phyloP scores from a whole-genome alignment of 768 basidiomycete genomes.

The Gymnopilus dilepis region DNA sequence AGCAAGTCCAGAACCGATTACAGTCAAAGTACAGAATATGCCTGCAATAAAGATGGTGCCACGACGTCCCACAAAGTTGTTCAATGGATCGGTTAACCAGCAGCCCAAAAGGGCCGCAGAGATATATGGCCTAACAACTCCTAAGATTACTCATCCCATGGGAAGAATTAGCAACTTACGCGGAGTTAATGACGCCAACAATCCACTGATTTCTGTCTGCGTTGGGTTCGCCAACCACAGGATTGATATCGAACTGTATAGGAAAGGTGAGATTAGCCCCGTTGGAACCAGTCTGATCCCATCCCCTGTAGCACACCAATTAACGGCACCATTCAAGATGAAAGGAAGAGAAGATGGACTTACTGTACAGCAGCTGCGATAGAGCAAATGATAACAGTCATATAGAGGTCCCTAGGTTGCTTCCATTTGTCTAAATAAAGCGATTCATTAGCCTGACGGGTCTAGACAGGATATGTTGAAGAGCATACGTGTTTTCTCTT shows the following conservation, averaged over 20 bases:
- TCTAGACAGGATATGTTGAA: constrained; percentile 4
- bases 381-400: constrained; percentile 55
- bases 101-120: constrained; percentile 44
- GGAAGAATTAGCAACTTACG: constrained; percentile 27
- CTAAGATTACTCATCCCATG: neutral
- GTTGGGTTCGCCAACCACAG: constrained; percentile 32
- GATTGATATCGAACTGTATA: constrained; percentile 46
- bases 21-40: constrained; percentile 50
- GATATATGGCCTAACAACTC: constrained; percentile 39
- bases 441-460: neutral
- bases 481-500: constrained; percentile 42
- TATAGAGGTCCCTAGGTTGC: constrained; percentile 43
- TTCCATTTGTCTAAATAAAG: constrained; percentile 44
- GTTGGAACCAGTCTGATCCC: constrained; percentile 64
- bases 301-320: constrained; percentile 24
- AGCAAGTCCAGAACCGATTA: constrained; percentile 49
- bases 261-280: constrained; percentile 64
- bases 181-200: constrained; percentile 73
- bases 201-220: constrained; percentile 62
- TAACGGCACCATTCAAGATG: neutral
- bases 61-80: constrained; percentile 61
- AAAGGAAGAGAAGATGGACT: constrained; percentile 14
- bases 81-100: constrained; percentile 56
- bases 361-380: constrained; percentile 77
- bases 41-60: constrained; percentile 61